These are phyloP conservation scores for Aspergillus sparsus DNA, from an alignment of 495 filamentous ascomycete species.

Conservation along the genomic window DNA sequence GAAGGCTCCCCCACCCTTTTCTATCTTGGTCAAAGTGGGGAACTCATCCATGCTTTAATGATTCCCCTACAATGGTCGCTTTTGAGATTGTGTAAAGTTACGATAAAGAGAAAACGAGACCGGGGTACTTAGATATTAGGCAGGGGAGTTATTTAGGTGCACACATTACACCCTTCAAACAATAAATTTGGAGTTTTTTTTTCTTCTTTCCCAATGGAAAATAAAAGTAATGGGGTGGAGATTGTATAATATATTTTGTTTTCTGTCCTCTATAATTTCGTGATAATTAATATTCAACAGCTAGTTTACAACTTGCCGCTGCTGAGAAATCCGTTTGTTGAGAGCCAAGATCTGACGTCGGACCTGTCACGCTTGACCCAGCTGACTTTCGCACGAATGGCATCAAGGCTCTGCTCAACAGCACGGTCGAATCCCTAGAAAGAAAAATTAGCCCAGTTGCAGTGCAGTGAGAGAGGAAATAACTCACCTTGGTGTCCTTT, in stretches of 20 bases:
- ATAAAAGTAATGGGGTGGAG: not conserved
- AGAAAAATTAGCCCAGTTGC: conserved; percentile 3
- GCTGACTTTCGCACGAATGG: conserved; percentile 59
- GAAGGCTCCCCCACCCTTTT: not conserved
- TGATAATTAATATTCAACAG: not conserved
- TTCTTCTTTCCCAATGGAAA: no score
- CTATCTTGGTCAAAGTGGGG: not conserved
- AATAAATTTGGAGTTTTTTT: no score
- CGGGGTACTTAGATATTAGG: no score
- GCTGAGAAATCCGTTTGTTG: conserved; percentile 55
- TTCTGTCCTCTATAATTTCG: not conserved
- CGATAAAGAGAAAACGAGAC: not conserved
- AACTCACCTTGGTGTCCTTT: conserved; percentile 72
- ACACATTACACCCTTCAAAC: no score
- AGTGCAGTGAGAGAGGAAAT: not conserved
- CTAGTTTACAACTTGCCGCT: conserved; percentile 40
- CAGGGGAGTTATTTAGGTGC: no score
- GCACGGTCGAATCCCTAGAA: conserved; percentile 58
- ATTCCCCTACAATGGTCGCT: not conserved
- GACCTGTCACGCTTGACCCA: conserved; percentile 63
- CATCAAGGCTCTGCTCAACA: conserved; percentile 61
- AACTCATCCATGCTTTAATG: not conserved
- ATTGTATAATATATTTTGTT: conserved; percentile 10
- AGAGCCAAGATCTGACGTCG: conserved; percentile 63
- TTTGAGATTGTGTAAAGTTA: not conserved